phyloP scores from a whole-genome alignment of 306 rosid genomes.

The Quercus wislizeni region DNA sequence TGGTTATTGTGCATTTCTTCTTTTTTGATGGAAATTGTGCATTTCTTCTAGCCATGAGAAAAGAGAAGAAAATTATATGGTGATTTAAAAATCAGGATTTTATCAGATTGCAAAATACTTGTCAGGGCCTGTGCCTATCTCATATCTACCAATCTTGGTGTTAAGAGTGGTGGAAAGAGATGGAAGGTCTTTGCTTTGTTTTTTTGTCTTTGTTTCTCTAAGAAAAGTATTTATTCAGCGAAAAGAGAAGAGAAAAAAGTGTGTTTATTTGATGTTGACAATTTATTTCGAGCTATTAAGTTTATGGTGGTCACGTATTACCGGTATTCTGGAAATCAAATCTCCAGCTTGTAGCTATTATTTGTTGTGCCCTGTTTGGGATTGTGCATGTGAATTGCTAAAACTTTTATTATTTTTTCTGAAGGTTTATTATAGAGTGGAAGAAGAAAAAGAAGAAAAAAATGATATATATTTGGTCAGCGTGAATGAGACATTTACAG shows the following conservation, averaged over 20 bases:
- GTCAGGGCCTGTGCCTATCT: too few species aligned
- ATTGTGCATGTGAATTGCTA: slow-evolving; percentile 14
- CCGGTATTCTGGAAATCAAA: neutral
- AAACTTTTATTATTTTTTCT: slow-evolving; percentile 8
- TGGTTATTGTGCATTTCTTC: neutral
- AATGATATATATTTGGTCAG: slow-evolving; percentile 5
- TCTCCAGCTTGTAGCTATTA: neutral
- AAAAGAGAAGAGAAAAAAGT: too few species aligned
- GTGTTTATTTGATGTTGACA: slow-evolving; percentile 2
- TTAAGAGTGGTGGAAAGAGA: too few species aligned
- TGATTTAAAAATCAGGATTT: neutral
- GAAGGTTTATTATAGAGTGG: slow-evolving; percentile 67
- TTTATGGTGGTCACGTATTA: neutral
- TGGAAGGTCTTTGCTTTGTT: too few species aligned
- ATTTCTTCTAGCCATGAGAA: neutral
- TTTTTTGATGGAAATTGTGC: too few species aligned
- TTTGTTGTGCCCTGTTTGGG: slow-evolving; percentile 1
- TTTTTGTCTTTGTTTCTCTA: too few species aligned
- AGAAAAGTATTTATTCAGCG: too few species aligned
- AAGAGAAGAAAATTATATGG: neutral
- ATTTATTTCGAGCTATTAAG: slow-evolving; percentile 2
- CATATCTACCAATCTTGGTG: too few species aligned
- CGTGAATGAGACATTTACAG: slow-evolving; percentile 21
- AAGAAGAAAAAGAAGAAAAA: slow-evolving; percentile 47
- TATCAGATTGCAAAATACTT: neutral